Evolutionary conservation across 768 basidiomycete species (phyloP), one percentile per base, ranked within the genome.

Genomic region (Suillus subaureus): DNA sequence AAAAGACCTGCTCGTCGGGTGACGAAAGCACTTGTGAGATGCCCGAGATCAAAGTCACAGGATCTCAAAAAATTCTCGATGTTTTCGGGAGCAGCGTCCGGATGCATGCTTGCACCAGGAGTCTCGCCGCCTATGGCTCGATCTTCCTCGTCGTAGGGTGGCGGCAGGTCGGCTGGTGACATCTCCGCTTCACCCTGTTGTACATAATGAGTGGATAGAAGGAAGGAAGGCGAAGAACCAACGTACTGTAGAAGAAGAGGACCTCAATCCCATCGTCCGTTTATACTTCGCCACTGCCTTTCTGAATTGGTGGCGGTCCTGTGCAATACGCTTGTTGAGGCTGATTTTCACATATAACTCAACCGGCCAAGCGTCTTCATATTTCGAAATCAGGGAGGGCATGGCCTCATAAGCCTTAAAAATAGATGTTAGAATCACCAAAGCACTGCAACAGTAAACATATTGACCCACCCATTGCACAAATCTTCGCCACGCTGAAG

Each of bases 1-100:
- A 60, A 60, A 40, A 60, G 39, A 7, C 58, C 58, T 21, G 58
- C 26, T 60, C 58, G 26, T 40, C 12, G 40, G 26, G 58, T 42
- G 40, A 60, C 40, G 26, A 60, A 60, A 21, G 6, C 3, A 60
- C 35, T 13, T 21, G 39, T 40, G 58, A 60, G 58, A 42, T 60
- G 58, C 39, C 58, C 40, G 40, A 60, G 35, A 28, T 60, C 58
- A 16, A 60, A 42, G 18, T 60, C 58, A 11, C 58, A 60, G 18
- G 58, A 60, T 42, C 39, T 42, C 16, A 60, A 6, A 16, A 60
- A 60, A 4, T 28, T 12, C 9, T 60, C 40, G 40, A 60, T 28
- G 18, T 31, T 40, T 12, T 42, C 58, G 11, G 39, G 58, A 42
- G 12, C 40, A 40, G 58, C 58, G 18, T 60, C 58, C 18, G 58